Conservation (phyloP, 345 rosid genomes). For the Citrus sp. region DNA sequence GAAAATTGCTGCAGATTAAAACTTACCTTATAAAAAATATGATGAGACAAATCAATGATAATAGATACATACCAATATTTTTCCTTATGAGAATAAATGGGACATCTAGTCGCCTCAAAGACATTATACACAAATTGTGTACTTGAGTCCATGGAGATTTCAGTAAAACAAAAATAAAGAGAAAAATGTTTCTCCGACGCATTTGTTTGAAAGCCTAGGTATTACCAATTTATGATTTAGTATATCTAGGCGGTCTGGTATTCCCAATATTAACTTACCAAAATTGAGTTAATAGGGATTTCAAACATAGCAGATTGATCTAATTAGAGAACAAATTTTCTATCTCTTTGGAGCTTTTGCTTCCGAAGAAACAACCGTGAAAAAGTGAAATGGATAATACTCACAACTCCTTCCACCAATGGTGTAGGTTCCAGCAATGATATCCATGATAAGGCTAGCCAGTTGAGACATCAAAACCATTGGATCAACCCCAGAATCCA, state of each 20-base stretch:
- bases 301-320: neutral
- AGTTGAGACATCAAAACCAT: constrained; percentile 94
- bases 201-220: neutral
- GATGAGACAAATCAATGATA: neutral
- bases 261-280: neutral
- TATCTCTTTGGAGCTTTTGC: neutral
- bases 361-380: neutral
- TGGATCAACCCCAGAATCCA: constrained; percentile 96
- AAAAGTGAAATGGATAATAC: constrained; percentile 27
- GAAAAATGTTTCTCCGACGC: neutral
- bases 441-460: constrained; percentile 95
- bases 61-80: neutral
- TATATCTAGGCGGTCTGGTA: neutral
- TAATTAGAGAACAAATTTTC: neutral
- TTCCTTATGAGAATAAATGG: neutral
- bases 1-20: neutral
- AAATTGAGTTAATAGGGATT: neutral
- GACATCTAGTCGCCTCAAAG: neutral
- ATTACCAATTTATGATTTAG: neutral
- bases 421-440: constrained; percentile 87
- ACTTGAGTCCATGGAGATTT: neutral
- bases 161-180: neutral
- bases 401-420: constrained; percentile 70
- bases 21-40: neutral
- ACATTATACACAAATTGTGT: neutral